Percentiles rank a stretch among this genome's conserved stretches.
These are phyloP conservation scores for Dothiorella sarmentorum DNA, from an alignment of 2,329 filamentous ascomycete genomes.

Conservation along the genomic window DNA sequence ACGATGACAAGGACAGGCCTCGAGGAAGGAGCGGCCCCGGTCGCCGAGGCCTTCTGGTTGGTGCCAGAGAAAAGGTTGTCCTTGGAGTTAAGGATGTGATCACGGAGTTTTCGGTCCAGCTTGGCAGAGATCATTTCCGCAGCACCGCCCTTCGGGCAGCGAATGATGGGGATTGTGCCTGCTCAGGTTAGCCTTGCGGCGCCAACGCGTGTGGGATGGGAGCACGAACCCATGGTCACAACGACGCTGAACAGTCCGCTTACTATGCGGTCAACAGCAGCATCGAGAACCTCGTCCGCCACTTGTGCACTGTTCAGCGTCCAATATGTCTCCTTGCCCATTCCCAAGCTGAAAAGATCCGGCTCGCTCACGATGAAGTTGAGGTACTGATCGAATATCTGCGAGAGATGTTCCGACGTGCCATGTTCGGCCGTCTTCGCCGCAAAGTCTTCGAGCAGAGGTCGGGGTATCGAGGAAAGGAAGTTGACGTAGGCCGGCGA, in stretches of 20 bases:
- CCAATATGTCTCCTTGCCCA: conserved; percentile 93
- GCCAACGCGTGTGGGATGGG: neutral
- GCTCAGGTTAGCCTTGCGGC: conserved; percentile 2
- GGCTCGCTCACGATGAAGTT: conserved; percentile 97
- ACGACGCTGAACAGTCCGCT: conserved; percentile 96
- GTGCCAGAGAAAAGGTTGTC: conserved; percentile 84
- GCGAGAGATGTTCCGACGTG: conserved; percentile 84
- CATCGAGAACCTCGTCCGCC: conserved; percentile 83
- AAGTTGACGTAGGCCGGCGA: conserved; percentile 96
- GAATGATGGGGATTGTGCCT: conserved; percentile 91
- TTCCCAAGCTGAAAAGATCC: conserved; percentile 88
- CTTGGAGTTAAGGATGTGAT: conserved; percentile 96
- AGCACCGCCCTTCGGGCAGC: conserved; percentile 87
- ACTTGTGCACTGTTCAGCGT: conserved; percentile 92
- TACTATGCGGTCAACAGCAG: conserved; percentile 84
- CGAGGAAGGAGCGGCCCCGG: conserved; percentile 63
- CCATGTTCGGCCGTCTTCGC: conserved; percentile 78
- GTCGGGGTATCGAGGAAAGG: conserved; percentile 84
- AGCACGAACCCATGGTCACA: conserved; percentile 87
- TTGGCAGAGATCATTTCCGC: conserved; percentile 93
- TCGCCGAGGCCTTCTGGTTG: conserved; percentile 56
- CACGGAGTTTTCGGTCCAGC: conserved; percentile 89
- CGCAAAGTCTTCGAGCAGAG: conserved; percentile 91
- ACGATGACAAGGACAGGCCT: conserved; percentile 89
- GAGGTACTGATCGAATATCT: conserved; percentile 93